Percentiles rank a stretch among this genome's conserved stretches.
phyloP scores from a whole-genome alignment of 2,329 filamentous ascomycete genomes.

The Diaporthe citriasiana region DNA sequence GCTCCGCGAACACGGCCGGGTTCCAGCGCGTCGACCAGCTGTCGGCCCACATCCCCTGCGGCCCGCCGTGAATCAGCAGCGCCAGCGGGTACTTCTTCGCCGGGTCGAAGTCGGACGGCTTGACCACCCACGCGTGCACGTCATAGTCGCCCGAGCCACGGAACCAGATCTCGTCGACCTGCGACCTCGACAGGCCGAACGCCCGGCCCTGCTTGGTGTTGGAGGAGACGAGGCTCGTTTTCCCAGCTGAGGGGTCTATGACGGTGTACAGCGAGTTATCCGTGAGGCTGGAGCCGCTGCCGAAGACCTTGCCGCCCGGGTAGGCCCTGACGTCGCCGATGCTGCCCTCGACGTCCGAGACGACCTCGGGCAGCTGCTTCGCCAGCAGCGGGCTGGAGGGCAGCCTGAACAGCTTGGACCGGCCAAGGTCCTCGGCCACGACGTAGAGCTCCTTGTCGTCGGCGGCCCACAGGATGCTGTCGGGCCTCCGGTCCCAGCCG shows the following conservation, averaged over 20 bases:
- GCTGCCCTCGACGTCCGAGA: conserved; percentile 66
- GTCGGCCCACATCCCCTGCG: conserved; percentile 82
- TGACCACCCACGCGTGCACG: conserved; percentile 79
- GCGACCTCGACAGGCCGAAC: conserved; percentile 74
- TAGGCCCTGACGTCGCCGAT: conserved; percentile 65
- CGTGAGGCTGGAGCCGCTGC: conserved; percentile 77
- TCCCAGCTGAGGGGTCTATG: conserved; percentile 61
- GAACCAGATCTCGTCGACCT: conserved; percentile 79
- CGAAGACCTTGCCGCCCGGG: conserved; percentile 63
- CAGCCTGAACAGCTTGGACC: conserved; percentile 72
- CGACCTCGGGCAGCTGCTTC: conserved; percentile 60
- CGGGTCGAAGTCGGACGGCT: conserved; percentile 76
- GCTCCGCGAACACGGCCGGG: conserved; percentile 86
- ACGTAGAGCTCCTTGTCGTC: conserved; percentile 77
- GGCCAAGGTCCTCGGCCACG: conserved; percentile 79
- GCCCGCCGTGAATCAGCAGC: conserved; percentile 86
- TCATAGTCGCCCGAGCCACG: conserved; percentile 72
- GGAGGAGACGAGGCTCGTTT: conserved; percentile 68
- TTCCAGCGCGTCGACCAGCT: conserved; percentile 89
- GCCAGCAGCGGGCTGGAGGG: conserved; percentile 67
- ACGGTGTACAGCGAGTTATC: conserved; percentile 80
- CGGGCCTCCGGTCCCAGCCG: conserved; percentile 71
- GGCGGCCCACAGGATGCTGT: conserved; percentile 68
- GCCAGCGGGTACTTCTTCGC: conserved; percentile 83
- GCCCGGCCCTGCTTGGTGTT: conserved; percentile 74